Percentiles rank a stretch among this genome's conserved stretches.
These are phyloP conservation scores for Solanum sitiens DNA, from an alignment of 257 asterid species.

Conservation along the genomic window DNA sequence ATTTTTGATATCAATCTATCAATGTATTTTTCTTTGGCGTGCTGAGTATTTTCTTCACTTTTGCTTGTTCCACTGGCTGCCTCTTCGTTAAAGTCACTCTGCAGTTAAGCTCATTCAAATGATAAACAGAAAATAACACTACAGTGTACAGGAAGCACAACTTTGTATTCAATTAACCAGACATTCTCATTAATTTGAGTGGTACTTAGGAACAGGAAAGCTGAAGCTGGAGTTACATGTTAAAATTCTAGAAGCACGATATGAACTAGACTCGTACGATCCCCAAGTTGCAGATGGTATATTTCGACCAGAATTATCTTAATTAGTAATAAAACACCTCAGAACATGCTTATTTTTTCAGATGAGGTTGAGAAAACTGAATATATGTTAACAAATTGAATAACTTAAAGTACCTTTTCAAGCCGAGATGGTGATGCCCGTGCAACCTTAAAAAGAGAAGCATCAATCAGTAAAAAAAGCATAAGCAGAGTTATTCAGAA, in stretches of 20 bases:
- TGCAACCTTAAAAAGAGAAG: slow-evolving; percentile 32
- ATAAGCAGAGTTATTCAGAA: neutral
- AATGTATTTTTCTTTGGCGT: neutral
- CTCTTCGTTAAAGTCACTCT: neutral
- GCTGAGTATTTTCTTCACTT: neutral
- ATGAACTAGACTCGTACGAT: neutral
- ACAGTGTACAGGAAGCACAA: neutral
- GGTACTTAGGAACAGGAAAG: neutral
- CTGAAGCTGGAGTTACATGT: neutral
- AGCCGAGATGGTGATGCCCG: slow-evolving; percentile 49
- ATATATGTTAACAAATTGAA: neutral
- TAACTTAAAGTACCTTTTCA: slow-evolving; percentile 39
- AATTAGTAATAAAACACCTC: neutral
- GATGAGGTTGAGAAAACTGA: neutral
- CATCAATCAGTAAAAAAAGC: neutral
- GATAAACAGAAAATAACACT: neutral
- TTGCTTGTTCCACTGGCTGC: neutral
- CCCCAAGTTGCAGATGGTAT: neutral
- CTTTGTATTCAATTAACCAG: neutral
- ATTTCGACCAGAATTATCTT: neutral
- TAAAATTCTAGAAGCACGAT: neutral
- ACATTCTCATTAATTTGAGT: neutral
- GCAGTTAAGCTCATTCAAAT: neutral
- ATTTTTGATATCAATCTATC: slow-evolving; percentile 6
- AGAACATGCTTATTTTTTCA: neutral